Conservation (phyloP, 371 early-diverging fungal species). For the Apophysomyces sp. region DNA sequence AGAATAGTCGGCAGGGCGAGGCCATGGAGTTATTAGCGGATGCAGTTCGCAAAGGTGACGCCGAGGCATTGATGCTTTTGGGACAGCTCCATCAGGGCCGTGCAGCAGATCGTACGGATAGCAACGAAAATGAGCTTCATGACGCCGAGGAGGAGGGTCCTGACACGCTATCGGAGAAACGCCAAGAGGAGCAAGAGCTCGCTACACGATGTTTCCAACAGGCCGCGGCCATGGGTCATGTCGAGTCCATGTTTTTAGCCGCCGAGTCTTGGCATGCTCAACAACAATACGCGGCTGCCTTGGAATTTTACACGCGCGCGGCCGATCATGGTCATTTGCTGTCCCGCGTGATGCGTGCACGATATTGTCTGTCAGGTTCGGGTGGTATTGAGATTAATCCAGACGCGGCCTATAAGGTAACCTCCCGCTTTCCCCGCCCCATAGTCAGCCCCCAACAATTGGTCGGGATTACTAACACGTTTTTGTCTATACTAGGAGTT, state of each 20-base stretch:
- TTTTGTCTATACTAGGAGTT: conserved; percentile 24
- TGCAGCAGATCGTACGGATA: not conserved
- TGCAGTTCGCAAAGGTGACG: conserved; percentile 29
- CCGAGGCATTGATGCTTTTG: conserved; percentile 34
- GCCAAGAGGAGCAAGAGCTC: conserved; percentile 36
- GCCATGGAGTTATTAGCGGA: conserved; percentile 21
- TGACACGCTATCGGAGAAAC: conserved; percentile 9
- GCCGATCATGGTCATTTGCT: conserved; percentile 31
- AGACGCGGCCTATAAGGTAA: conserved; percentile 40
- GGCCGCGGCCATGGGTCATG: conserved; percentile 36
- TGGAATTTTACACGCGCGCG: conserved; percentile 39
- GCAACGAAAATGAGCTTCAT: not conserved
- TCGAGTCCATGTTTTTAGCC: conserved; percentile 42
- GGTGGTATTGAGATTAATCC: conserved; percentile 33
- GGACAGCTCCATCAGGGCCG: conserved; percentile 28
- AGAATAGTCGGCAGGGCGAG: not conserved
- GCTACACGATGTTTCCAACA: conserved; percentile 44
- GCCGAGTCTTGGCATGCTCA: conserved; percentile 50
- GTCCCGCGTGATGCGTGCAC: conserved; percentile 45
- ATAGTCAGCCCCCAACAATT: not conserved
- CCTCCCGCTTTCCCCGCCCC: not conserved
- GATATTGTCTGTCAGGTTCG: conserved; percentile 37
- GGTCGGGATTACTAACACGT: not conserved
- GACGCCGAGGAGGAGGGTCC: conserved; percentile 9
- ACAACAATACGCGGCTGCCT: conserved; percentile 46